Evolutionary conservation across 2,329 filamentous ascomycete genomes (phyloP).

Genomic region (Ascochyta viciae-villosae): DNA sequence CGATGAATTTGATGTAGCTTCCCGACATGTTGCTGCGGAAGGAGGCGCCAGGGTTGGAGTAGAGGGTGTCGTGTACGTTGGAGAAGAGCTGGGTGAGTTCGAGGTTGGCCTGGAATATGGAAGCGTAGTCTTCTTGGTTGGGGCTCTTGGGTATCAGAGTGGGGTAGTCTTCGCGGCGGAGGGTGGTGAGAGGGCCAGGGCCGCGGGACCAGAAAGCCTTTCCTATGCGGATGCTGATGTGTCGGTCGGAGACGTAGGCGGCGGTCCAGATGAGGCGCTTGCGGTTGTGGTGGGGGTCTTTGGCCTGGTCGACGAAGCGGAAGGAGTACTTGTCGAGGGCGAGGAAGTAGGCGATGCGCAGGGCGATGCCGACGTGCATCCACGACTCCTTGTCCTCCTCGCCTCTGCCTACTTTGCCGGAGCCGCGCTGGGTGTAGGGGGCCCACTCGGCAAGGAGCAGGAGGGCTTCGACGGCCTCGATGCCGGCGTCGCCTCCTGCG

Average conservation of each 20-base stretch:
- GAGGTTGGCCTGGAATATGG: constrained; percentile 73
- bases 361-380: constrained; percentile 77
- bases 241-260: constrained; percentile 45
- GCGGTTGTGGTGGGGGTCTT: constrained; percentile 66
- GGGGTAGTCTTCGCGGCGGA: constrained; percentile 72
- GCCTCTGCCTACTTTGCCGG: constrained; percentile 70
- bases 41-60: constrained; percentile 73
- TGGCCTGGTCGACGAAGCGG: constrained; percentile 65
- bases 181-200: constrained; percentile 69
- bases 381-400: constrained; percentile 78
- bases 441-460: constrained; percentile 77
- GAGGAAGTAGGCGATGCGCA: constrained; percentile 74
- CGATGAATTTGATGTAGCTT: constrained; percentile 77
- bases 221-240: constrained; percentile 73
- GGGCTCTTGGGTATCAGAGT: constrained; percentile 65
- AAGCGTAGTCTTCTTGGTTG: constrained; percentile 70
- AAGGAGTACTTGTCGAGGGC: constrained; percentile 74
- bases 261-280: constrained; percentile 73
- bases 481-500: constrained; percentile 70
- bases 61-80: constrained; percentile 76
- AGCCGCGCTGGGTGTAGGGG: constrained; percentile 68
- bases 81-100: constrained; percentile 76
- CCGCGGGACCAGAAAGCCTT: constrained; percentile 78
- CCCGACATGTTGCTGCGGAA: constrained; percentile 74
- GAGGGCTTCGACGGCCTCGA: constrained; percentile 74